These are phyloP conservation scores for Tolypocladium inflatum DNA, from an alignment of 2,329 filamentous ascomycete species.

Conservation along the genomic window DNA sequence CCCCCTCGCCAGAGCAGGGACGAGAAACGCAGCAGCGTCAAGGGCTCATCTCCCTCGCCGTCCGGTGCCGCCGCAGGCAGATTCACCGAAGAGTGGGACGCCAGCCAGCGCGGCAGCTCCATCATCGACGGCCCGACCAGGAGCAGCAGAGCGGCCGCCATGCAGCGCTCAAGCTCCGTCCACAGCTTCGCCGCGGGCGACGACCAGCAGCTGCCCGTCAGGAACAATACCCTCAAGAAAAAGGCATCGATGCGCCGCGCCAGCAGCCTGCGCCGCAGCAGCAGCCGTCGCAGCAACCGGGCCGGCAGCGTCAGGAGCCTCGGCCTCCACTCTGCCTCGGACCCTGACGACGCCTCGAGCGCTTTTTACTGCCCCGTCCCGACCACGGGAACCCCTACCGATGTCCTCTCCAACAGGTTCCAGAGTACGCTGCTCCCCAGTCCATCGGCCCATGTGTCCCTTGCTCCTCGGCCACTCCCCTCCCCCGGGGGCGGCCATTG, in stretches of 20 bases:
- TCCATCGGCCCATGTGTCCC: no score
- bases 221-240: constrained; percentile 76
- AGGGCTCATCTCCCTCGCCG: constrained; percentile 7
- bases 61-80: constrained; percentile 26
- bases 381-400: constrained; percentile 78
- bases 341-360: constrained; percentile 65
- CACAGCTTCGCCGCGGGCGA: constrained; percentile 43
- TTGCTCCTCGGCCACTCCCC: background rate
- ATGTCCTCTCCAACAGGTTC: constrained; percentile 77
- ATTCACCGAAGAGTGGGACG: constrained; percentile 65
- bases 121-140: constrained; percentile 40
- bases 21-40: constrained; percentile 6
- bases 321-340: constrained; percentile 57
- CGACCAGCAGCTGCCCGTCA: constrained; percentile 29
- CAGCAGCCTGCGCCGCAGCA: constrained; percentile 66
- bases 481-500: background rate
- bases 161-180: constrained; percentile 55
- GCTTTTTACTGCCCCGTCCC: constrained; percentile 87
- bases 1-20: background rate
- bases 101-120: constrained; percentile 56
- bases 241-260: constrained; percentile 68
- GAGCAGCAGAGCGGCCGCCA: constrained; percentile 17
- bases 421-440: constrained; percentile 51
- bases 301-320: constrained; percentile 83
- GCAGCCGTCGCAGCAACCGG: constrained; percentile 71